Conservation (phyloP, 192 early-diverging fungal genomes). For the Coemansia sp. region DNA sequence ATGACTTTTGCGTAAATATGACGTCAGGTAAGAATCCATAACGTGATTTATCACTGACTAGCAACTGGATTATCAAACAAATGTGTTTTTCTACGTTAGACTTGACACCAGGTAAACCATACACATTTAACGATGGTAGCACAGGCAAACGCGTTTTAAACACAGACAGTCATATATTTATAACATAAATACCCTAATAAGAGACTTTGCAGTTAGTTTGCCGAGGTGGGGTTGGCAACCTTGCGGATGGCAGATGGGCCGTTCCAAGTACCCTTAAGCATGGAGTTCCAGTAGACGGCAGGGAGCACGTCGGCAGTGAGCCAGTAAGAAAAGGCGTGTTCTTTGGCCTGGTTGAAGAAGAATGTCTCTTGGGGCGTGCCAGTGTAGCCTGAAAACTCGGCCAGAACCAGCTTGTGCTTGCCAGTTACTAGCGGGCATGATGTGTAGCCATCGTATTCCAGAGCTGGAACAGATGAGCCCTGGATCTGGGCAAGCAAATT, state of each 20-base stretch:
- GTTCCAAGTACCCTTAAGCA: conserved; percentile 77
- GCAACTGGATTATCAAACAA: too few relatives aligned
- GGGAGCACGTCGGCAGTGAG: conserved; percentile 80
- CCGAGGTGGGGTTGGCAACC: conserved; percentile 53
- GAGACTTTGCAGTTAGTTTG: conserved; percentile 18
- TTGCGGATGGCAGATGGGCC: conserved; percentile 68
- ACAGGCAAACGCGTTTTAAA: too few relatives aligned
- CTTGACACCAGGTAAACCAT: too few relatives aligned
- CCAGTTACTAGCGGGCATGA: conserved; percentile 82
- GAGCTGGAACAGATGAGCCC: conserved; percentile 51
- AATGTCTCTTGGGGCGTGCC: conserved; percentile 76
- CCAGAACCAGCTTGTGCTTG: conserved; percentile 76
- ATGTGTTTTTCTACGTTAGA: too few relatives aligned
- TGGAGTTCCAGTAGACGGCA: conserved; percentile 75
- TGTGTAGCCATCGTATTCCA: conserved; percentile 81
- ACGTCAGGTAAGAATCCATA: too few relatives aligned
- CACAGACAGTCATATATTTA: too few relatives aligned
- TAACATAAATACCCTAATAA: too few relatives aligned
- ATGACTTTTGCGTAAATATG: too few relatives aligned
- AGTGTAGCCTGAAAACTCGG: conserved; percentile 82
- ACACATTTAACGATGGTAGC: too few relatives aligned
- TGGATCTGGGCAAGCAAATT: conserved; percentile 69
- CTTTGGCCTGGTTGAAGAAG: conserved; percentile 76
- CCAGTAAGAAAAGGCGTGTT: conserved; percentile 66
- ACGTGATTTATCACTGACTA: too few relatives aligned